These are phyloP conservation scores for Sanghuangporus baumii DNA, from an alignment of 1,284 basidiomycete species.

Conservation along the genomic window DNA sequence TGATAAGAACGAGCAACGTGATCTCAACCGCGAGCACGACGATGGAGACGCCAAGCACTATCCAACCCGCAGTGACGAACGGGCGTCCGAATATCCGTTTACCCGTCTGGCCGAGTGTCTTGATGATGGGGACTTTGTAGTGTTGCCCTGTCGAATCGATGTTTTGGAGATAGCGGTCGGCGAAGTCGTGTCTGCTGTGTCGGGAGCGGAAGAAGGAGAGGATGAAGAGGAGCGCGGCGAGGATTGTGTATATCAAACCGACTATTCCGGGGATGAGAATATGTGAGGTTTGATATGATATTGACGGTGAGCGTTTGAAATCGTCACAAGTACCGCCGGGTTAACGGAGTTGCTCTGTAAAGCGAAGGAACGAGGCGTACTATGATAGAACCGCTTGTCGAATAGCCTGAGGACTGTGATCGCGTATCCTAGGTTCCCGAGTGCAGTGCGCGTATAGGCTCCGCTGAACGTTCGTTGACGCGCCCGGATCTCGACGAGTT, in stretches of 20 bases:
- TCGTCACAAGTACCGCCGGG: background rate
- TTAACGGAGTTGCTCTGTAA: background rate
- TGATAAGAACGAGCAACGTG: constrained; percentile 54
- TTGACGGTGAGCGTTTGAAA: background rate
- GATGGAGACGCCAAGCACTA: constrained; percentile 55
- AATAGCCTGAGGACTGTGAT: constrained; percentile 74
- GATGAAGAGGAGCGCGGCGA: constrained; percentile 56
- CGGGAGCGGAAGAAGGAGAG: constrained; percentile 56
- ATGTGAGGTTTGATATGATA: background rate
- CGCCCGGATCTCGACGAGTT: constrained; percentile 71
- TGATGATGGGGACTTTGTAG: constrained; percentile 24
- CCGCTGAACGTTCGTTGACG: constrained; percentile 78
- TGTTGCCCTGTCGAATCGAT: constrained; percentile 12
- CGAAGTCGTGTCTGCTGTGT: constrained; percentile 68
- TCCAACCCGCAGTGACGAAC: constrained; percentile 76
- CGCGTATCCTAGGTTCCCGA: constrained; percentile 70
- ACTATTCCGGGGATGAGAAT: constrained; percentile 37
- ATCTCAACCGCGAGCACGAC: constrained; percentile 64
- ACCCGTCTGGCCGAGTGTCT: constrained; percentile 54
- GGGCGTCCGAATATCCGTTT: constrained; percentile 65
- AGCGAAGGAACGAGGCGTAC: constrained; percentile 35
- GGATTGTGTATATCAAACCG: constrained; percentile 64
- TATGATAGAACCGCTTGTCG: constrained; percentile 60
- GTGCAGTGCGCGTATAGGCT: constrained; percentile 71
- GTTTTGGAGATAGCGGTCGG: constrained; percentile 43